Evolutionary conservation across 2,329 filamentous ascomycete genomes (phyloP).

Genomic region (Pseudohalonectria lignicola): DNA sequence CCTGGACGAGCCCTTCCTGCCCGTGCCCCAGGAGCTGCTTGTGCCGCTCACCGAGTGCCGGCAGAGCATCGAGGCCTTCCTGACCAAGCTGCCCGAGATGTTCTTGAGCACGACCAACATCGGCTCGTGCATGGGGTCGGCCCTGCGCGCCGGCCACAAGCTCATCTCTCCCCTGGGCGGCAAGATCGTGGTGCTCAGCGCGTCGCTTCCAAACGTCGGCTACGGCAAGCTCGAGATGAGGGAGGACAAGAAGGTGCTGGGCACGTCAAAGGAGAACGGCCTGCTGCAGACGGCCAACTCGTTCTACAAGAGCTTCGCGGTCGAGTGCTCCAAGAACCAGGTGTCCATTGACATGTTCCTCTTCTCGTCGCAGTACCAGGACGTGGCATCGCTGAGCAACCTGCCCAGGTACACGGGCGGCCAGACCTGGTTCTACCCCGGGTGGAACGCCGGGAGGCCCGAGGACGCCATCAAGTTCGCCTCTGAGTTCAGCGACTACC

Average conservation of each 20-base stretch:
- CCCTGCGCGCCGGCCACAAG: constrained; percentile 86
- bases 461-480: constrained; percentile 98
- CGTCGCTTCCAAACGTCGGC: constrained; percentile 82
- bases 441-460: constrained; percentile 86
- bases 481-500: constrained; percentile 88
- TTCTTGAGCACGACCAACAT: constrained; percentile 89
- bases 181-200: constrained; percentile 86
- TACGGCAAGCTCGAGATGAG: constrained; percentile 84
- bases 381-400: constrained; percentile 93
- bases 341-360: constrained; percentile 98
- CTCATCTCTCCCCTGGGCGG: constrained; percentile 89
- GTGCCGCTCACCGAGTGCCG: constrained; percentile 84
- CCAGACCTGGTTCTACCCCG: constrained; percentile 97
- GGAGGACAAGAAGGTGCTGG: constrained; percentile 91
- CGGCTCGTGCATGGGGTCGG: constrained; percentile 89
- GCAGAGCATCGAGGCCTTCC: constrained; percentile 82
- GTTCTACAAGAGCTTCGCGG: constrained; percentile 98
- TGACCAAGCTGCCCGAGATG: constrained; percentile 88
- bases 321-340: constrained; percentile 97
- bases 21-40: constrained; percentile 82
- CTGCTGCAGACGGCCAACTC: constrained; percentile 86
- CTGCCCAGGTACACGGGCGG: constrained; percentile 92
- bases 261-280: constrained; percentile 81
- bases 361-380: constrained; percentile 92
- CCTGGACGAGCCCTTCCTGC: constrained; percentile 90